phyloP scores from a whole-genome alignment of 148 eudicot genomes.

The Oxyria digyna region DNA sequence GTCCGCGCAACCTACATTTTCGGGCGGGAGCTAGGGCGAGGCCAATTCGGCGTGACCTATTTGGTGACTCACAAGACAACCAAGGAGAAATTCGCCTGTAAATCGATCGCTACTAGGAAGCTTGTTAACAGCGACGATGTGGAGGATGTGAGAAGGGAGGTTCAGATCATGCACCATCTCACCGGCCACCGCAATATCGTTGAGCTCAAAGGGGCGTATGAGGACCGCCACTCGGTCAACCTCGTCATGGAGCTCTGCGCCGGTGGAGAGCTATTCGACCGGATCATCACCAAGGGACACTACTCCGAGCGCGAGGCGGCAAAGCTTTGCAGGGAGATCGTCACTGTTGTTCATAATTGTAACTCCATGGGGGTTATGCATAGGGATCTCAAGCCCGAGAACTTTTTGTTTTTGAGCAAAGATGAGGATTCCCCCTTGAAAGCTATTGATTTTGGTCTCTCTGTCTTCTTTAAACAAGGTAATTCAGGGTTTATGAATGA shows the following conservation, averaged over 20 bases:
- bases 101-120: slow-evolving; percentile 81
- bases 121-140: slow-evolving; percentile 56
- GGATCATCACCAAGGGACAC: slow-evolving; percentile 83
- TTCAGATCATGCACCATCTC: slow-evolving; percentile 93
- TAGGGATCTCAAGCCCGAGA: slow-evolving; percentile 92
- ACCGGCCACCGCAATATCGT: slow-evolving; percentile 88
- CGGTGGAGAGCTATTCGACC: slow-evolving; percentile 89
- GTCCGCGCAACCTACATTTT: slow-evolving; percentile 57
- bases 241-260: slow-evolving; percentile 85
- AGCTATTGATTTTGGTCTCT: slow-evolving; percentile 92
- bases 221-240: slow-evolving; percentile 78
- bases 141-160: slow-evolving; percentile 85
- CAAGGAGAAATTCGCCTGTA: slow-evolving; percentile 55
- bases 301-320: slow-evolving; percentile 93
- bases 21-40: slow-evolving; percentile 87
- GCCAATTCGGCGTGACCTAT: slow-evolving; percentile 86
- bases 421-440: slow-evolving; percentile 75
- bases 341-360: slow-evolving; percentile 72
- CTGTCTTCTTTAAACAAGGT: slow-evolving; percentile 83
- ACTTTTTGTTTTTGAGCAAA: slow-evolving; percentile 55
- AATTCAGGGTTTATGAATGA: not conserved
- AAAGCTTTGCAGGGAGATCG: slow-evolving; percentile 61
- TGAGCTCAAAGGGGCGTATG: slow-evolving; percentile 69
- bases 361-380: slow-evolving; percentile 98
- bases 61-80: slow-evolving; percentile 55